These are phyloP conservation scores for Penicillium waksmanii DNA, from an alignment of 495 filamentous ascomycete species.

Conservation along the genomic window DNA sequence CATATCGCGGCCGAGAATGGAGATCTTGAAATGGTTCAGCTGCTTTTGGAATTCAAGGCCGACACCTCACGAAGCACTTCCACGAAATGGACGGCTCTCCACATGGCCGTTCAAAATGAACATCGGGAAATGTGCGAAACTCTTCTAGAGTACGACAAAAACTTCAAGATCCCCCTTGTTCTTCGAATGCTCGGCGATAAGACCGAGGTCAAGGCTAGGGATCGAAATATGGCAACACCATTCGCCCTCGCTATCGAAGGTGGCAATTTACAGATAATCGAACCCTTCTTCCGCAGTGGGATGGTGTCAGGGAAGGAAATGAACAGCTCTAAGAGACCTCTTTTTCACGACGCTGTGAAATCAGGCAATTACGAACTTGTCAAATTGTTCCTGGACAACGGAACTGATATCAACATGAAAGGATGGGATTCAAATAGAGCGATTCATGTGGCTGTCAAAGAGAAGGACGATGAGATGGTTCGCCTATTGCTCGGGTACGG, in stretches of 20 bases:
- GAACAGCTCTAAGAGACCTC: conserved; percentile 2
- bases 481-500: conserved; percentile 7
- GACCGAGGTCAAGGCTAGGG: neutral
- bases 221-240: neutral
- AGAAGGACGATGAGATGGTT: conserved; percentile 11
- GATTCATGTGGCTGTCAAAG: conserved; percentile 7
- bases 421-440: conserved; percentile 6
- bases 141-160: conserved; percentile 1
- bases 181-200: neutral
- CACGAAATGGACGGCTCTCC: neutral
- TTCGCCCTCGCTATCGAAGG: conserved; percentile 2
- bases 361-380: neutral
- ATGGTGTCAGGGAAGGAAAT: neutral
- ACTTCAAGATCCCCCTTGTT: neutral
- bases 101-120: neutral
- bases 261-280: neutral
- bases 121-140: neutral
- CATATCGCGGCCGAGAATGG: neutral
- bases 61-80: neutral
- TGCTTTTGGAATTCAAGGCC: neutral
- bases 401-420: conserved; percentile 7
- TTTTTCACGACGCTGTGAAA: conserved; percentile 13
- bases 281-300: conserved; percentile 1
- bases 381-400: conserved; percentile 4
- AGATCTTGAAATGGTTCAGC: conserved; percentile 4